Evolutionary conservation across 441 rosid species (phyloP).

Genomic region (Gossypium schwendimanii): DNA sequence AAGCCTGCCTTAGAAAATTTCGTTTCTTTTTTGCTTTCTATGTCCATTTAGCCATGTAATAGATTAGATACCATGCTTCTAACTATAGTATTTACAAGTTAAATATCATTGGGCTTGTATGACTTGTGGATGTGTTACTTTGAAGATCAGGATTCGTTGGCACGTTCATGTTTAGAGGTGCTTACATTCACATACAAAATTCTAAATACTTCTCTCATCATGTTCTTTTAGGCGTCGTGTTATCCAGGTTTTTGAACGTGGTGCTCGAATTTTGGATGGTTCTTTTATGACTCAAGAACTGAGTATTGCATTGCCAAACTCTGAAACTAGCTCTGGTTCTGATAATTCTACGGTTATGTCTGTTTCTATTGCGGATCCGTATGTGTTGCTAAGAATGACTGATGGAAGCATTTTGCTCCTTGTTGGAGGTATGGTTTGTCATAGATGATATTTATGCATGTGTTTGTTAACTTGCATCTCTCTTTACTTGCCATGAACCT

Average conservation of each 20-base stretch:
- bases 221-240: slow-evolving; percentile 75
- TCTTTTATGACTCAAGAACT: slow-evolving; percentile 91
- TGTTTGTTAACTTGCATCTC: slow-evolving; percentile 9
- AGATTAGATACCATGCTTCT: background rate
- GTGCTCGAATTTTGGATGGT: slow-evolving; percentile 95
- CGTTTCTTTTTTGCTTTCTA: background rate
- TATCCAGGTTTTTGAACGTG: slow-evolving; percentile 86
- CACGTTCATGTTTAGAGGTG: background rate
- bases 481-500: slow-evolving; percentile 8
- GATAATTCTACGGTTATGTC: slow-evolving; percentile 61
- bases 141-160: background rate
- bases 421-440: slow-evolving; percentile 68
- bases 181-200: background rate
- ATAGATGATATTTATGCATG: slow-evolving; percentile 11
- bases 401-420: slow-evolving; percentile 88
- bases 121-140: background rate
- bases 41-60: background rate
- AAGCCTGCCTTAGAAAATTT: background rate
- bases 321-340: slow-evolving; percentile 66
- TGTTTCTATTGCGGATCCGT: slow-evolving; percentile 95
- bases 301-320: slow-evolving; percentile 59
- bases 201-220: slow-evolving; percentile 8
- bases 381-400: slow-evolving; percentile 77
- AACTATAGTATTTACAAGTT: background rate
- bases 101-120: background rate